Evolutionary conservation across 148 eudicot species (phyloP).

Genomic region (Diospyros kaki): DNA sequence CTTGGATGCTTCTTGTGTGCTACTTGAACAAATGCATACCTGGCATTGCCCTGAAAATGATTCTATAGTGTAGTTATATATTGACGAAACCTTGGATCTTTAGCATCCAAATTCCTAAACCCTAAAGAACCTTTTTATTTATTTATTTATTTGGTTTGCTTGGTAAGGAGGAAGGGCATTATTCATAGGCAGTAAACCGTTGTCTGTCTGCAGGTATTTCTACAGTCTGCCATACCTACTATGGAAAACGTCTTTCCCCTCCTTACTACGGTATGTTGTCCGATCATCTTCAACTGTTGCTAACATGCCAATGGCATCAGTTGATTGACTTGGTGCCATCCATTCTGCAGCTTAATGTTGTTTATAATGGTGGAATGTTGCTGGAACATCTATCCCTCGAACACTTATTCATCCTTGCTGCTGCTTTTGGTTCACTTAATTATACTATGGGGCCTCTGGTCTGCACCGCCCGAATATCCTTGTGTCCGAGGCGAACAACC

Average conservation of each 20-base stretch:
- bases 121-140: too few species aligned
- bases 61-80: not conserved
- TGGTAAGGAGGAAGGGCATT: not conserved
- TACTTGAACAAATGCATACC: too few species aligned
- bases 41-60: too few species aligned
- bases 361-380: conserved; percentile 60
- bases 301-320: not conserved
- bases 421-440: conserved; percentile 58
- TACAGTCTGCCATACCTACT: conserved; percentile 81
- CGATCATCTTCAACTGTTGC: not conserved
- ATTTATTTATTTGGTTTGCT: not conserved
- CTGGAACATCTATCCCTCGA: conserved; percentile 88
- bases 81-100: not conserved
- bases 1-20: too few species aligned
- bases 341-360: conserved; percentile 59
- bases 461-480: conserved; percentile 58
- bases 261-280: conserved; percentile 54
- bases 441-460: conserved; percentile 77
- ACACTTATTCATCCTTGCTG: conserved; percentile 45
- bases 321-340: not conserved
- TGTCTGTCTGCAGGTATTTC: conserved; percentile 66
- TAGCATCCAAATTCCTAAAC: not conserved
- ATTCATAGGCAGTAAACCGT: not conserved
- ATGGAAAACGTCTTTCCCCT: conserved; percentile 82
- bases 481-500: conserved; percentile 31